These are phyloP conservation scores for Cucurbita maxima DNA, from an alignment of 306 rosid species.

Conservation along the genomic window DNA sequence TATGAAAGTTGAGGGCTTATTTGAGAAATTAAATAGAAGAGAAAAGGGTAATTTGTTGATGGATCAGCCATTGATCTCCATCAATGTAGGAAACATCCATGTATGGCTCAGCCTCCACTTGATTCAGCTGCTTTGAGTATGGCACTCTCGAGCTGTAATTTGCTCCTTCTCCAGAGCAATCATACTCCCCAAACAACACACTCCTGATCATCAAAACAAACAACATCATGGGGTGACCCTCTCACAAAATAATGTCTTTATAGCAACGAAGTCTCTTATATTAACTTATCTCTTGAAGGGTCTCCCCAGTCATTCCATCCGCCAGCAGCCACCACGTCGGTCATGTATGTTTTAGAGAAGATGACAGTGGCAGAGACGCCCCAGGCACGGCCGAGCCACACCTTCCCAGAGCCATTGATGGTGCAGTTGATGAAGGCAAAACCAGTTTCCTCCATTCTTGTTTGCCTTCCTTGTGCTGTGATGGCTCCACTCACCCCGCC, in stretches of 20 bases:
- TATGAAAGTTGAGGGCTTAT: neutral
- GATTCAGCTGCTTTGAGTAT: constrained; percentile 48
- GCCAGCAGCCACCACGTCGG: constrained; percentile 35
- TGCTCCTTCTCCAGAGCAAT: constrained; percentile 44
- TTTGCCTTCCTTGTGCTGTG: constrained; percentile 56
- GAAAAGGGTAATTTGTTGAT: constrained; percentile 9
- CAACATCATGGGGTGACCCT: too few relatives aligned
- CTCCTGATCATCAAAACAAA: constrained; percentile 20
- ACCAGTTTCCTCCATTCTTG: constrained; percentile 36
- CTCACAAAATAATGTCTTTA: too few relatives aligned
- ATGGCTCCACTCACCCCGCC: constrained; percentile 50
- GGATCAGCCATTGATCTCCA: constrained; percentile 41
- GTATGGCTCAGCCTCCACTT: constrained; percentile 35
- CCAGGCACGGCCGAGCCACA: constrained; percentile 93
- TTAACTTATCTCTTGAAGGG: constrained; percentile 56
- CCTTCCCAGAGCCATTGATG: constrained; percentile 53
- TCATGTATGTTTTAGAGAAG: constrained; percentile 49
- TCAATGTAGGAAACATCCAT: constrained; percentile 32
- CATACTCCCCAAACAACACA: constrained; percentile 59
- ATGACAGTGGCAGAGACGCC: constrained; percentile 46
- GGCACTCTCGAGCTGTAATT: constrained; percentile 35
- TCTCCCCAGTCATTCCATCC: constrained; percentile 81
- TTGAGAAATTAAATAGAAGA: neutral
- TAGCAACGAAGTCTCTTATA: neutral
- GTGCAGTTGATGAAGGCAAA: constrained; percentile 70